Percentiles rank a stretch among this genome's conserved stretches.
Evolutionary conservation across 345 rosid species (phyloP).

Genomic region (Populus alba): DNA sequence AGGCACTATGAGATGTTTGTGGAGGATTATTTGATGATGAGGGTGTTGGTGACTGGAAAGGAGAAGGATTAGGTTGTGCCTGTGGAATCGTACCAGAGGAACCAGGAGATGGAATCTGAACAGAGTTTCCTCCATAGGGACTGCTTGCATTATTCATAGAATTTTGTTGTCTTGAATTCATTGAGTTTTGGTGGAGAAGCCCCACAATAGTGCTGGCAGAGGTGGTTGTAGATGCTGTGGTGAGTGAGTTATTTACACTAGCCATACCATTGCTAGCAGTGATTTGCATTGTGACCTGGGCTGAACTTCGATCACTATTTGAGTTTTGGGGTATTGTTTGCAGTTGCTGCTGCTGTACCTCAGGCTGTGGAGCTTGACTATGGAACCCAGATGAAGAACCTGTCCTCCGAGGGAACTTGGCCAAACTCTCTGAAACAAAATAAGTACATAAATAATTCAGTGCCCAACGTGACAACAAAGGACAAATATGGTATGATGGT

Average conservation of each 20-base stretch:
- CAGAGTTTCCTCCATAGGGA: conserved; percentile 73
- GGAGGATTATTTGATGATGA: conserved; percentile 54
- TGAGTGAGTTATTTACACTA: conserved; percentile 54
- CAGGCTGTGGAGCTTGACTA: conserved; percentile 58
- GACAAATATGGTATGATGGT: background rate
- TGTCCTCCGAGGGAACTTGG: conserved; percentile 84
- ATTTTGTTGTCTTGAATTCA: conserved; percentile 78
- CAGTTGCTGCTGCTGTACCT: conserved; percentile 60
- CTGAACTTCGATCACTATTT: conserved; percentile 48
- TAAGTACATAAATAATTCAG: background rate
- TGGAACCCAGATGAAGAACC: conserved; percentile 49
- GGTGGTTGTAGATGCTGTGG: conserved; percentile 53
- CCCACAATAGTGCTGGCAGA: conserved; percentile 77
- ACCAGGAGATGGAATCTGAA: conserved; percentile 77
- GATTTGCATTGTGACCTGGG: conserved; percentile 49
- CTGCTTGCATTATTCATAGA: conserved; percentile 65
- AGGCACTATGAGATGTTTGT: conserved; percentile 51
- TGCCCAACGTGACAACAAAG: background rate
- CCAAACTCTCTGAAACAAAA: conserved; percentile 73
- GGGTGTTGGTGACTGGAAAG: conserved; percentile 73
- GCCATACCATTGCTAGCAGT: conserved; percentile 50
- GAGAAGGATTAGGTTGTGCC: conserved; percentile 55
- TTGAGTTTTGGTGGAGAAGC: conserved; percentile 84
- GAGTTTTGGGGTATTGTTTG: conserved; percentile 48
- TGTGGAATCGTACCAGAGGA: conserved; percentile 69